Evolutionary conservation across 2,329 filamentous ascomycete genomes (phyloP).

Genomic region (Sporothrix luriei): DNA sequence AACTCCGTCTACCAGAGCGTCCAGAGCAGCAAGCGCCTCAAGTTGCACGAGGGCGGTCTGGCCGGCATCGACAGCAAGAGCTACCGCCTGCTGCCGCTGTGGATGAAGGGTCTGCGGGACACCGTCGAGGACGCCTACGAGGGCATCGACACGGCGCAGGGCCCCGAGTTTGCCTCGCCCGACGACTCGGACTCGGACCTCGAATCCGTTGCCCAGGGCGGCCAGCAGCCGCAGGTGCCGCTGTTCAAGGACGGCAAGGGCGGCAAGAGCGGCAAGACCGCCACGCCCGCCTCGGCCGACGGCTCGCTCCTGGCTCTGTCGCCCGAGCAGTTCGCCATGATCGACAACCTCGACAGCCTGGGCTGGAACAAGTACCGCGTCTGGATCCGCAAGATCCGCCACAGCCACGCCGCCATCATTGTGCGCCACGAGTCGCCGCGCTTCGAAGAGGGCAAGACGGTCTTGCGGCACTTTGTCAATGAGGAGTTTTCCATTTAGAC

Average conservation of each 20-base stretch:
- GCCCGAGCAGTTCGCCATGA: constrained; percentile 80
- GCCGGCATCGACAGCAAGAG: constrained; percentile 67
- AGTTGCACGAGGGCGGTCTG: constrained; percentile 71
- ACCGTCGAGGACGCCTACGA: constrained; percentile 79
- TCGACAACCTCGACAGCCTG: constrained; percentile 70
- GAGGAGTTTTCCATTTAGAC: constrained; percentile 67
- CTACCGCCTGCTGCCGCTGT: constrained; percentile 75
- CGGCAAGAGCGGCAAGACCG: constrained; percentile 38
- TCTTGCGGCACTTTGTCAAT: constrained; percentile 79
- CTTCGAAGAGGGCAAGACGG: constrained; percentile 75
- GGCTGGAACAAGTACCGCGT: constrained; percentile 68
- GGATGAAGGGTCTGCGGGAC: constrained; percentile 73
- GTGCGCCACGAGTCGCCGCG: constrained; percentile 67
- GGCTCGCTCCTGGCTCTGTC: constrained; percentile 77
- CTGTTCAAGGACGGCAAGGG: not conserved
- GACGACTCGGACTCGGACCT: constrained; percentile 45
- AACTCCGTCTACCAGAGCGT: constrained; percentile 78
- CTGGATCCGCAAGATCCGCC: constrained; percentile 74
- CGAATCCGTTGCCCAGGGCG: constrained; percentile 40
- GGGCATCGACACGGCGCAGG: constrained; percentile 67
- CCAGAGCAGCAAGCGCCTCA: constrained; percentile 73
- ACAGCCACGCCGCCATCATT: constrained; percentile 90
- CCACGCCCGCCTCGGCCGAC: constrained; percentile 38
- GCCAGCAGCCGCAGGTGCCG: constrained; percentile 5
- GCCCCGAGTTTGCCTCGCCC: constrained; percentile 69